These are phyloP conservation scores for Leishmania turanica DNA, from an alignment of 208 protist species.

Conservation along the genomic window DNA sequence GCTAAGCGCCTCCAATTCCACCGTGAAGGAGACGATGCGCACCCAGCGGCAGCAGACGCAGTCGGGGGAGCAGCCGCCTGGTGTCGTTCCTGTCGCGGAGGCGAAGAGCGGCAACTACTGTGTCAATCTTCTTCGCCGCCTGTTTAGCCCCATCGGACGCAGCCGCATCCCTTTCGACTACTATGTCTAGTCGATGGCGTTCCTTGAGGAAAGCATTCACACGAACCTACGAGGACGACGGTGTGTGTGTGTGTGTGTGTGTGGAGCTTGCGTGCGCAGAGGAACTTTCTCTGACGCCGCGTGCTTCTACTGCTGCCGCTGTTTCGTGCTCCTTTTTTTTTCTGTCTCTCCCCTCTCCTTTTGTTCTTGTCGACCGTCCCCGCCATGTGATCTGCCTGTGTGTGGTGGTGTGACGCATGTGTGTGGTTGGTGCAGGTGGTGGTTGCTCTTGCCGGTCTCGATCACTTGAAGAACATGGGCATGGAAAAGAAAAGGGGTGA, in stretches of 20 bases:
- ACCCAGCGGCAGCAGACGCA: conserved; percentile 11
- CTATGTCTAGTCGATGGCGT: conserved; percentile 11
- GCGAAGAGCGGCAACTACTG: conserved; percentile 35
- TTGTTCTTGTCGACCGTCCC: background rate
- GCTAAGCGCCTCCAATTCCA: conserved; percentile 47
- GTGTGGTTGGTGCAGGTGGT: background rate
- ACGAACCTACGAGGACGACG: background rate
- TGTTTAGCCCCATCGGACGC: conserved; percentile 52
- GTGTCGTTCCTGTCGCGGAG: conserved; percentile 15
- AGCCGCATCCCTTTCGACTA: conserved; percentile 44
- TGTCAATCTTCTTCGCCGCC: conserved; percentile 38
- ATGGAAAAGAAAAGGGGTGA: background rate
- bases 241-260: background rate
- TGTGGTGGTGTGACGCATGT: background rate
- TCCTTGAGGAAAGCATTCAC: background rate
- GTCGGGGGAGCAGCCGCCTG: conserved; percentile 1
- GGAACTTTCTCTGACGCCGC: background rate
- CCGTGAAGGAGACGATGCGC: conserved; percentile 46
- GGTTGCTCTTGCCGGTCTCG: background rate
- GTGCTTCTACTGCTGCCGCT: background rate
- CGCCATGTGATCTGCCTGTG: background rate
- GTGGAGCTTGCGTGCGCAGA: background rate
- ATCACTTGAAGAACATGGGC: background rate
- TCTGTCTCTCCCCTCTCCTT: no score
- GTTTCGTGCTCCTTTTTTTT: background rate